phyloP scores from a whole-genome alignment of 306 rosid species.

The Macrotyloma uniflorum region DNA sequence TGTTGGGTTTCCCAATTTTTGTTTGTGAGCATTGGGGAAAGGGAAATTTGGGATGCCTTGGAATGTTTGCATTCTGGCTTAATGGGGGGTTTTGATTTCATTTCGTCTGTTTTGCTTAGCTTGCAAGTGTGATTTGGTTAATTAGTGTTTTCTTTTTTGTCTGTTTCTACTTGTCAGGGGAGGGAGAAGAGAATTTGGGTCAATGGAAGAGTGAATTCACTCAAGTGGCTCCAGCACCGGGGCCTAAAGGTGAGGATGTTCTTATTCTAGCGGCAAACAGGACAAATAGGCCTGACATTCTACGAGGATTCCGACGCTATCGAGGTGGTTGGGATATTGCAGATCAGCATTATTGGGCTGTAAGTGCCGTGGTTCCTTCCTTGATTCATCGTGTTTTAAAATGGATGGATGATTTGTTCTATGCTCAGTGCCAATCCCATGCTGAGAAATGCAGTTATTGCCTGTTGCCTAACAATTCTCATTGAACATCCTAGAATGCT shows the following conservation, averaged over 20 bases:
- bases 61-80: neutral
- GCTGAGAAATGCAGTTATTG: conserved; percentile 16
- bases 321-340: conserved; percentile 89
- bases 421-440: neutral
- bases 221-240: conserved; percentile 67
- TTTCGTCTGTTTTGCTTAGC: conserved; percentile 15
- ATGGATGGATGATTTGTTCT: conserved; percentile 39
- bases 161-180: conserved; percentile 44
- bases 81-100: neutral
- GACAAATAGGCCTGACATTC: conserved; percentile 87
- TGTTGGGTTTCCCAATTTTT: conserved; percentile 31
- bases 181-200: conserved; percentile 72
- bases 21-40: neutral
- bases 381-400: conserved; percentile 5
- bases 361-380: conserved; percentile 49
- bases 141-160: neutral
- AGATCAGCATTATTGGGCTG: conserved; percentile 92
- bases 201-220: conserved; percentile 67
- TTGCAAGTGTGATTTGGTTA: conserved; percentile 12
- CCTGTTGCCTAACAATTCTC: neutral
- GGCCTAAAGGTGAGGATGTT: conserved; percentile 55
- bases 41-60: conserved; percentile 2
- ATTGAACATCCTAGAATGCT: neutral
- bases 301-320: conserved; percentile 61
- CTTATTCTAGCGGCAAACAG: conserved; percentile 85